phyloP scores from a whole-genome alignment of 176 grass and related monocot species.

The Bolboschoenus planiculmis region DNA sequence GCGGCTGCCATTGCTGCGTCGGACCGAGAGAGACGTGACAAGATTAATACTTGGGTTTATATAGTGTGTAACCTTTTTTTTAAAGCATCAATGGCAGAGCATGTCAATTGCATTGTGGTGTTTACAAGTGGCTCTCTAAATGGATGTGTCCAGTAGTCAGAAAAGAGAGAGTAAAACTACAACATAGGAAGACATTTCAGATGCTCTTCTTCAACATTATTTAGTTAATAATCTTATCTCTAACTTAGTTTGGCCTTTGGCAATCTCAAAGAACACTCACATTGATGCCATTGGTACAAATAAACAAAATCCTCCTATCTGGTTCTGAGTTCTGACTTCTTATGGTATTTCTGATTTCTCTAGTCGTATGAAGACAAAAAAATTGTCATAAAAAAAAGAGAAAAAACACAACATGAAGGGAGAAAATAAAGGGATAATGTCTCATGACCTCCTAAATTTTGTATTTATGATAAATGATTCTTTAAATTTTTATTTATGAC shows the following conservation, averaged over 20 bases:
- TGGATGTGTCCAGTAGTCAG: neutral
- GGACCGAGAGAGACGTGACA: neutral
- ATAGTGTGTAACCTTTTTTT: neutral
- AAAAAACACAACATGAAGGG: too few species aligned
- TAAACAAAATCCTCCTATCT: neutral
- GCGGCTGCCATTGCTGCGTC: constrained; percentile 36
- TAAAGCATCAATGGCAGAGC: too few species aligned
- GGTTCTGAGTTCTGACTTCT: neutral
- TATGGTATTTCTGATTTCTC: neutral
- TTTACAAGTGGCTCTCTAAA: neutral
- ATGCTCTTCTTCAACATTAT: neutral
- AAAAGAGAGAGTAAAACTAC: neutral
- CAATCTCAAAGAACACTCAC: neutral
- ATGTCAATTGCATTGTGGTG: neutral
- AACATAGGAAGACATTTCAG: neutral
- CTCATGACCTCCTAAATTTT: too few species aligned
- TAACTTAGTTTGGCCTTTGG: neutral
- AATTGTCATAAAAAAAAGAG: too few species aligned
- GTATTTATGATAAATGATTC: too few species aligned
- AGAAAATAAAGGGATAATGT: too few species aligned
- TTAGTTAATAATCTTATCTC: neutral
- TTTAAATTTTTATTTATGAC: too few species aligned
- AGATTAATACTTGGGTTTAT: neutral
- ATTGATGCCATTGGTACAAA: neutral
- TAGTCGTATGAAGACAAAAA: too few species aligned